These are phyloP conservation scores for Solanum virginianum DNA, from an alignment of 257 asterid genomes.

Conservation along the genomic window DNA sequence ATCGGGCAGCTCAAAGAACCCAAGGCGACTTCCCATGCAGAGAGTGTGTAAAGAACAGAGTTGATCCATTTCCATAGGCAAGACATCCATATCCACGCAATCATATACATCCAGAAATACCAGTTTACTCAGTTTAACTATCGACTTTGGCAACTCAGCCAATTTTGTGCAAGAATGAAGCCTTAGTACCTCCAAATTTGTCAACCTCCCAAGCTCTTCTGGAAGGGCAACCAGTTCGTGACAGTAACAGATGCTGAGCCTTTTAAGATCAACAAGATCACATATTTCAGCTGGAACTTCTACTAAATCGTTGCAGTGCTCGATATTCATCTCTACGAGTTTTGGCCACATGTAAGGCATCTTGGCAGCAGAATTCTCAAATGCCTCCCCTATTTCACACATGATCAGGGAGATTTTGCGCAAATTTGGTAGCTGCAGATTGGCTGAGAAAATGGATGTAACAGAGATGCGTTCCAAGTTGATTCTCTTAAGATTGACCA, in stretches of 20 bases:
- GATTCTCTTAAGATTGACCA: constrained; percentile 19
- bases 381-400: constrained; percentile 12
- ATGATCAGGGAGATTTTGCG: constrained; percentile 15
- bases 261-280: constrained; percentile 12
- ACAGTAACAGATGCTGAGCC: constrained; percentile 17
- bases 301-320: constrained; percentile 17
- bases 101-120: constrained; percentile 17
- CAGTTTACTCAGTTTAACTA: constrained; percentile 6
- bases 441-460: constrained; percentile 4
- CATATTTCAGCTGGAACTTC: constrained; percentile 9
- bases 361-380: constrained; percentile 5
- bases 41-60: constrained; percentile 3
- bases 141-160: constrained; percentile 9
- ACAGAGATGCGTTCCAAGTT: constrained; percentile 17
- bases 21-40: constrained; percentile 18
- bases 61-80: constrained; percentile 8
- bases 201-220: constrained; percentile 12
- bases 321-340: constrained; percentile 18
- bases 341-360: constrained; percentile 12
- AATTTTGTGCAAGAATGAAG: constrained; percentile 17
- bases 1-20: constrained; percentile 8
- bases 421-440: constrained; percentile 8
- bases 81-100: constrained; percentile 6
- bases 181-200: constrained; percentile 15
- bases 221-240: constrained; percentile 16